These are phyloP conservation scores for Chlamydomonas sp. DNA, from an alignment of 139 green algal species.

Conservation along the genomic window DNA sequence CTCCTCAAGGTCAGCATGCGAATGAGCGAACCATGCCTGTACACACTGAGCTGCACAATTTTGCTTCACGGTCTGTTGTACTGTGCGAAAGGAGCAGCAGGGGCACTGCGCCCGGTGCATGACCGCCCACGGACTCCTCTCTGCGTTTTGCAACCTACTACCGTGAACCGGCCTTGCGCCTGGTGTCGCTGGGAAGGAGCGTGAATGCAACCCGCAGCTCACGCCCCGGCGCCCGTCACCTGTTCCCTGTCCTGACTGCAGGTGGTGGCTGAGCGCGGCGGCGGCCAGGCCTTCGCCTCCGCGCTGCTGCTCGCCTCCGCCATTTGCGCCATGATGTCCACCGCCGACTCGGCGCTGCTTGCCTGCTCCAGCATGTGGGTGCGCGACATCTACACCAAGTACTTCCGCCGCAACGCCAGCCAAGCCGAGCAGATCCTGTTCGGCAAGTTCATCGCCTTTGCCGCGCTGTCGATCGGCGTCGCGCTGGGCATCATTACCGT, in stretches of 20 bases:
- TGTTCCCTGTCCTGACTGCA: background rate
- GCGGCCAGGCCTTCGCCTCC: constrained; percentile 48
- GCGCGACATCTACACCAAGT: constrained; percentile 55
- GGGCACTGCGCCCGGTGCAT: background rate
- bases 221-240: background rate
- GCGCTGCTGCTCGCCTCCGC: constrained; percentile 55
- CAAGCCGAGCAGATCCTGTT: constrained; percentile 43
- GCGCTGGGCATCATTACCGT: constrained; percentile 29
- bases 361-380: constrained; percentile 57
- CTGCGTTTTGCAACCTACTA: constrained; percentile 8
- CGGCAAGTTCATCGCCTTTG: constrained; percentile 42
- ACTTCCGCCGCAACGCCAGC: constrained; percentile 39
- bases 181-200: no score
- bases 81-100: no score
- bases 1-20: background rate
- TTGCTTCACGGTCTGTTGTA: no score
- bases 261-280: constrained; percentile 33
- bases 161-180: background rate
- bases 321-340: constrained; percentile 66
- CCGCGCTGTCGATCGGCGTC: constrained; percentile 39
- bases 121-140: background rate
- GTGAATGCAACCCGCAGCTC: no score
- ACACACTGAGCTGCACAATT: no score
- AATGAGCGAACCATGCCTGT: no score
- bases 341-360: constrained; percentile 58